phyloP scores from a whole-genome alignment of 2,329 filamentous ascomycete genomes.

The Claviceps sp. region DNA sequence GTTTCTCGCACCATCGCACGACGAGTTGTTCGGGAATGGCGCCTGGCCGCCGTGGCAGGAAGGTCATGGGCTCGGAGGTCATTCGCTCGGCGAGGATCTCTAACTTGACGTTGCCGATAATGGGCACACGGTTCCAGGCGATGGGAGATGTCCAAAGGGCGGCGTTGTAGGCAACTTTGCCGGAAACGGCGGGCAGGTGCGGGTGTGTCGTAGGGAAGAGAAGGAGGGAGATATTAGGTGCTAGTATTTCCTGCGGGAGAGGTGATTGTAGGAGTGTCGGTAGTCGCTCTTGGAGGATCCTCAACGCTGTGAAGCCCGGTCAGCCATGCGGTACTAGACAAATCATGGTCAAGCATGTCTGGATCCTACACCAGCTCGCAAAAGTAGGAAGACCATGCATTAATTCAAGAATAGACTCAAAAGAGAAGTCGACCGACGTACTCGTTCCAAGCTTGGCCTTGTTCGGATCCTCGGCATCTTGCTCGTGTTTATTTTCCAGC shows the following conservation, averaged over 20 bases:
- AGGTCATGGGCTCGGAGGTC: constrained; percentile 42
- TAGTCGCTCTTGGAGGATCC: constrained; percentile 52
- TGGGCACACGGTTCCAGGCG: constrained; percentile 84
- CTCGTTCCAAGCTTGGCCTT: constrained; percentile 52
- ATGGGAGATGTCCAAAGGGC: constrained; percentile 93
- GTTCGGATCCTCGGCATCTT: constrained; percentile 34
- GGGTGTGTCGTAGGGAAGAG: constrained; percentile 68
- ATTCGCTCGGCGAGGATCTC: constrained; percentile 86
- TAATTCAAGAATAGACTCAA: too few species aligned
- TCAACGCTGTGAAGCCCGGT: constrained; percentile 33
- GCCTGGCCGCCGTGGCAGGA: constrained; percentile 35
- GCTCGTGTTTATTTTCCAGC: constrained; percentile 15
- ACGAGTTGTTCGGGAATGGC: constrained; percentile 66
- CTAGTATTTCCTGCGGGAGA: constrained; percentile 61
- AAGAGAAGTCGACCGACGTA: constrained; percentile 19
- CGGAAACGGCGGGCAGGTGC: constrained; percentile 83
- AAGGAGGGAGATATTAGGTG: constrained; percentile 57
- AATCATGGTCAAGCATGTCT: too few species aligned
- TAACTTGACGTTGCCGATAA: constrained; percentile 80
- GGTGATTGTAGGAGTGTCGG: constrained; percentile 53
- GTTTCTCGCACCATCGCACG: constrained; percentile 64
- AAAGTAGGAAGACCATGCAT: too few species aligned
- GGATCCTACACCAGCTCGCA: too few species aligned
- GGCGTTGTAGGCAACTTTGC: constrained; percentile 79
- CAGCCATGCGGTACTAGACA: neutral